Conservation (phyloP, 2,329 filamentous ascomycete species). For the Botrytis deweyae region DNA sequence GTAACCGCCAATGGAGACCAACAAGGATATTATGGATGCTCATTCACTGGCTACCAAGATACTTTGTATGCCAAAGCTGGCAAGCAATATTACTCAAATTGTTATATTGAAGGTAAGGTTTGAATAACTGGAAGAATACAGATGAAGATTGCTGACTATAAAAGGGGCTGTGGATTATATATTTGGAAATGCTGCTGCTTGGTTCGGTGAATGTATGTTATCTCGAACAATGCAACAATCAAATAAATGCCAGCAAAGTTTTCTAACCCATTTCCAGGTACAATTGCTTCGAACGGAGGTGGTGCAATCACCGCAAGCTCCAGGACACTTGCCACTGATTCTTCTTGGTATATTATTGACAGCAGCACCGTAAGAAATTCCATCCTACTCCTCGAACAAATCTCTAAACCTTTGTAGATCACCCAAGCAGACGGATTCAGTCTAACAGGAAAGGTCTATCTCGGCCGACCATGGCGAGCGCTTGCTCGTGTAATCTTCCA, state of each 20-base stretch:
- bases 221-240: background rate
- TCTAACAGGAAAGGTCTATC: slow-evolving; percentile 44
- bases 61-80: slow-evolving; percentile 51
- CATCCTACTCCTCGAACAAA: background rate
- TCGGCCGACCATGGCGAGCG: slow-evolving; percentile 52
- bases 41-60: slow-evolving; percentile 55
- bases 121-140: background rate
- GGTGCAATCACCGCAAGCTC: slow-evolving; percentile 15
- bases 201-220: slow-evolving; percentile 18
- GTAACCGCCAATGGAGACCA: slow-evolving; percentile 51
- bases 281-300: slow-evolving; percentile 11
- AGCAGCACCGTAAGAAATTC: background rate
- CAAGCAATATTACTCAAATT: slow-evolving; percentile 53
- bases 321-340: background rate
- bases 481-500: slow-evolving; percentile 52
- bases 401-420: background rate
- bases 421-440: slow-evolving; percentile 28
- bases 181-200: slow-evolving; percentile 12
- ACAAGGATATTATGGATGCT: slow-evolving; percentile 52
- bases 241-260: background rate
- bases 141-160: background rate
- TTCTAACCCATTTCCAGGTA: background rate
- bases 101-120: slow-evolving; percentile 50
- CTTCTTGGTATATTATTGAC: slow-evolving; percentile 12
- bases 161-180: slow-evolving; percentile 18